These are phyloP conservation scores for Penicillium sp. DNA, from an alignment of 2,329 filamentous ascomycete species.

Conservation along the genomic window DNA sequence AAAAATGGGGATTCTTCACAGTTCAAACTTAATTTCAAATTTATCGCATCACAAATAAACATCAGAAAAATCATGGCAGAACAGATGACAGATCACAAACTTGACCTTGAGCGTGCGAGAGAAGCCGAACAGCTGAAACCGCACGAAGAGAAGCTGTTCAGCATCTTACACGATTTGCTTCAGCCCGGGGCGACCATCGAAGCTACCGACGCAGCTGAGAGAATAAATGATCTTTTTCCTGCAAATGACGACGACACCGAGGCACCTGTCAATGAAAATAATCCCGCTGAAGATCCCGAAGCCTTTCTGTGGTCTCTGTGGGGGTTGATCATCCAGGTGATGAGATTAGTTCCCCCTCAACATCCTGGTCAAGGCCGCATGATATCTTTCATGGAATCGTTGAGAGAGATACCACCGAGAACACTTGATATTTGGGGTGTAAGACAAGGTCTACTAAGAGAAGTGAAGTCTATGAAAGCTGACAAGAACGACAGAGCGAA, in stretches of 20 bases:
- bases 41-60: not conserved
- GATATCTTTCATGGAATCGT: constrained; percentile 1
- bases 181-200: not conserved
- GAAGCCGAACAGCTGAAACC: not conserved
- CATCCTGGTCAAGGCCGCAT: constrained; percentile 2
- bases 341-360: constrained; percentile 1
- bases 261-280: not conserved
- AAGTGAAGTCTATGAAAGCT: not conserved
- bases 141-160: not conserved
- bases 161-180: not conserved
- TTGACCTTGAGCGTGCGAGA: not conserved
- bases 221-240: constrained; percentile 1
- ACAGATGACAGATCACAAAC: not conserved
- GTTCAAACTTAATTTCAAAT: not conserved
- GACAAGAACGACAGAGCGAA: not conserved
- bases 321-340: constrained; percentile 1
- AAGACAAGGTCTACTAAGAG: not conserved
- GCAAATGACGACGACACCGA: not conserved
- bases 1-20: not conserved
- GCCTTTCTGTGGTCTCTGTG: constrained; percentile 5
- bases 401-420: not conserved
- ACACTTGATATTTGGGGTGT: constrained; percentile 4
- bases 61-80: not conserved
- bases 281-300: not conserved
- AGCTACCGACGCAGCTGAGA: not conserved